Evolutionary conservation across 192 early-diverging fungal species (phyloP), one percentile per base, ranked within the genome.

Genomic region (Funneliformis geosporum): DNA sequence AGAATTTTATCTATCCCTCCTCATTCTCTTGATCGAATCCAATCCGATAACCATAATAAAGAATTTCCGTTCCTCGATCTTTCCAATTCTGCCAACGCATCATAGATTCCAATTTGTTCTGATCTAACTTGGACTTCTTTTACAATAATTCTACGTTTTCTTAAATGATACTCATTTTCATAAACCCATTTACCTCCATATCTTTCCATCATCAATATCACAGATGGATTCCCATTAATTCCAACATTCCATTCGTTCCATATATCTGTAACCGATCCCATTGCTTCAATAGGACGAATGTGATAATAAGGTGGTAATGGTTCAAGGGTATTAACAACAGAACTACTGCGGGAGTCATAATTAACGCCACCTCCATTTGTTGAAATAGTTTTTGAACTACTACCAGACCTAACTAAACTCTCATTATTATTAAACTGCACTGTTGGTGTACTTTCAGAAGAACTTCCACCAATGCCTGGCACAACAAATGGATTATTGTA

Each of bases 151-250:
- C 38, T 67, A 18, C 65, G 25, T 18, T 67, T 67, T 16, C 5
- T 67, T 67, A 67, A 28, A 5, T 27, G 25, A 27, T 27, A 33
- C 16, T 27, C 38, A 67, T 67, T 67, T 12, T 67, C 65, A 33
- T 11, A 6, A 16, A 39, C 38, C 65, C 65, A 67, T 28, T 67
- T 67, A 14, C 14, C 38, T 18, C 65, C 65, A 28, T 67, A 67
- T 39, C 12, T 10, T 39, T 67, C 65, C 27, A 67, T 67, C 65
- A 67, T 33, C 14, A 18, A 67, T 39, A 33, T 27, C 38, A 67
- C 38, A 6, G 65, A 67, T 25, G 65, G 27, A 67, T 67, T 67
- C 25, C 65, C 65, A 25, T 67, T 67, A 67, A 67, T 9, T 5
- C 65, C 65, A 21, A 0, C 38, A 39, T 5, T 33, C 65, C 65